Percentiles rank a stretch among this genome's conserved stretches.
Evolutionary conservation across 2,329 filamentous ascomycete species (phyloP).

Genomic region (Venturia asperata): DNA sequence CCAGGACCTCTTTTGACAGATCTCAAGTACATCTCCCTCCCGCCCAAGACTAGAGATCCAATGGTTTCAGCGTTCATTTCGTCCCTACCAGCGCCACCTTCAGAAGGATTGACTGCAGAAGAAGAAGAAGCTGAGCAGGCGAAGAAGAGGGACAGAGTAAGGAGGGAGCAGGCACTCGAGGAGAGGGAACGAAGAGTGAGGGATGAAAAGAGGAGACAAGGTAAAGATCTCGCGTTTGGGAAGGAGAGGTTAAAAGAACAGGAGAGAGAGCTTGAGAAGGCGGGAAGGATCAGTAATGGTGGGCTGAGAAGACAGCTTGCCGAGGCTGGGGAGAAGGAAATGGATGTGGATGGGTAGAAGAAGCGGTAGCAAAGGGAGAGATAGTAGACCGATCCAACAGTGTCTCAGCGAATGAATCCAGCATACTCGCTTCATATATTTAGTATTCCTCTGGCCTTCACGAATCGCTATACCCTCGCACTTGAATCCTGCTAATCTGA

Average conservation of each 20-base stretch:
- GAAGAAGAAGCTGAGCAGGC: constrained; percentile 47
- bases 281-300: constrained; percentile 61
- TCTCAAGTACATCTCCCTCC: constrained; percentile 62
- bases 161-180: constrained; percentile 59
- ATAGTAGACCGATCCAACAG: neutral
- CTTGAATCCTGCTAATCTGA: too few species aligned
- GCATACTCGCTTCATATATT: neutral
- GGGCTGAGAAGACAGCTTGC: constrained; percentile 56
- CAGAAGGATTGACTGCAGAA: constrained; percentile 30
- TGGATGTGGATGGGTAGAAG: neutral
- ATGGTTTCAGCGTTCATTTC: constrained; percentile 61
- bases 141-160: constrained; percentile 31
- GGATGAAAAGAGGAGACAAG: constrained; percentile 55
- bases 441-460: neutral
- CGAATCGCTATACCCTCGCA: neutral
- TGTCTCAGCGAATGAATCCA: neutral
- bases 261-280: constrained; percentile 59
- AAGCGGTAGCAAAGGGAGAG: neutral
- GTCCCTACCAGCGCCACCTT: constrained; percentile 54
- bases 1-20: constrained; percentile 59
- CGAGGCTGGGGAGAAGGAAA: neutral
- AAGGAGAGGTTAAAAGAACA: constrained; percentile 58
- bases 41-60: constrained; percentile 53
- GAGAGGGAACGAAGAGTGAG: constrained; percentile 57
- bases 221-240: constrained; percentile 52